Conservation (phyloP, 306 rosid species). For the Dryas alaskensis region DNA sequence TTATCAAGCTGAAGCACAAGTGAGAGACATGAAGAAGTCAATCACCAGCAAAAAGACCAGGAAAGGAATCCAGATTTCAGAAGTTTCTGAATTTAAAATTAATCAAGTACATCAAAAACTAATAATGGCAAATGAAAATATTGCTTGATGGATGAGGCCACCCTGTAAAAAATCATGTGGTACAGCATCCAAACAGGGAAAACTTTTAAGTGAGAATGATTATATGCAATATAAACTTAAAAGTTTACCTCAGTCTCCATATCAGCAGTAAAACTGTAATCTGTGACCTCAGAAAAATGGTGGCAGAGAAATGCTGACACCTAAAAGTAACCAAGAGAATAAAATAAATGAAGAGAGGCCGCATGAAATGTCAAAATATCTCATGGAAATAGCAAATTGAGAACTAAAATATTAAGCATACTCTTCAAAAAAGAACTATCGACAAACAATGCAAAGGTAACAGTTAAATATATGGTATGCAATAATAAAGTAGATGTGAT, state of each 20-base stretch:
- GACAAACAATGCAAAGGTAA: neutral
- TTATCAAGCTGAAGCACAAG: conserved; percentile 77
- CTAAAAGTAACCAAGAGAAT: conserved; percentile 43
- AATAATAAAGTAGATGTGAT: too few species aligned
- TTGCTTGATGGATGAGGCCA: neutral
- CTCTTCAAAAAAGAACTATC: neutral
- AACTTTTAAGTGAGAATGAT: neutral
- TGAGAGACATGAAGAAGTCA: conserved; percentile 10
- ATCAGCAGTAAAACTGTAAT: conserved; percentile 94
- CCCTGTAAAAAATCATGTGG: conserved; percentile 7
- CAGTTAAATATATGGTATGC: neutral
- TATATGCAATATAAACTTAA: neutral
- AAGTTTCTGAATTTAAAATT: neutral
- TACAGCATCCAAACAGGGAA: neutral
- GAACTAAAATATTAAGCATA: neutral
- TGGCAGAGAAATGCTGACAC: conserved; percentile 92
- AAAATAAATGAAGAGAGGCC: conserved; percentile 15
- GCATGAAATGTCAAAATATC: conserved; percentile 6
- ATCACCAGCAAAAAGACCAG: conserved; percentile 16
- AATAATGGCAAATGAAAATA: neutral
- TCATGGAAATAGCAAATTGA: neutral
- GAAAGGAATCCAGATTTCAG: conserved; percentile 13
- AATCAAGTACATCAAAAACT: conserved; percentile 8
- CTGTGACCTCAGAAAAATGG: conserved; percentile 92
- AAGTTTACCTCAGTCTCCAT: conserved; percentile 90